Conservation (phyloP, 2,329 filamentous ascomycete genomes). For the Phaeophleospora eucalypticola region DNA sequence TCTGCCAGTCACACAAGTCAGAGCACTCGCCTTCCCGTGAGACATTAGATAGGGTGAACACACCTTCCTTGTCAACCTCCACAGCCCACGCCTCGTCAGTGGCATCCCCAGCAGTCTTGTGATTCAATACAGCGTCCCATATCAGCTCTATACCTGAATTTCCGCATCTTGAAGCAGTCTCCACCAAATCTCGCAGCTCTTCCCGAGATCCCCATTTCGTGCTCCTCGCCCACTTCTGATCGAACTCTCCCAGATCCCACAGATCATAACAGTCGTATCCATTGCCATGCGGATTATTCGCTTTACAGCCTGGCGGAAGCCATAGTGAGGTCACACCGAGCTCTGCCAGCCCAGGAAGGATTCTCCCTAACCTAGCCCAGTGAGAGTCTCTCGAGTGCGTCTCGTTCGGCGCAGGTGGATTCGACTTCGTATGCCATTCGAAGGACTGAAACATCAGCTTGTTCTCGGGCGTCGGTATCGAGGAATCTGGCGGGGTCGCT, state of each 20-base stretch:
- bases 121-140: slow-evolving; percentile 70
- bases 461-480: slow-evolving; percentile 28
- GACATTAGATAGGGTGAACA: neutral
- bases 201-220: slow-evolving; percentile 68
- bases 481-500: neutral
- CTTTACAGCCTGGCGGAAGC: slow-evolving; percentile 70
- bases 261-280: slow-evolving; percentile 60
- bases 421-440: slow-evolving; percentile 64
- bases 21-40: neutral
- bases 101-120: slow-evolving; percentile 65
- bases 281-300: slow-evolving; percentile 56
- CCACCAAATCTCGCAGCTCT: slow-evolving; percentile 54
- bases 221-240: slow-evolving; percentile 59
- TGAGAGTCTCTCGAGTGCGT: slow-evolving; percentile 45
- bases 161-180: slow-evolving; percentile 46
- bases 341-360: slow-evolving; percentile 31
- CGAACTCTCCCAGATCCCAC: slow-evolving; percentile 70
- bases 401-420: slow-evolving; percentile 25
- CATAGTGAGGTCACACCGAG: slow-evolving; percentile 61
- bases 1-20: slow-evolving; percentile 4
- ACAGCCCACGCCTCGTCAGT: slow-evolving; percentile 60
- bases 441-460: slow-evolving; percentile 63
- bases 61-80: slow-evolving; percentile 54
- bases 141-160: slow-evolving; percentile 52
- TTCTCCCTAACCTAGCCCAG: slow-evolving; percentile 26